Percentiles rank a stretch among this genome's conserved stretches.
Conservation (phyloP, 208 protist genomes). For the Crithidia brevicula region DNA sequence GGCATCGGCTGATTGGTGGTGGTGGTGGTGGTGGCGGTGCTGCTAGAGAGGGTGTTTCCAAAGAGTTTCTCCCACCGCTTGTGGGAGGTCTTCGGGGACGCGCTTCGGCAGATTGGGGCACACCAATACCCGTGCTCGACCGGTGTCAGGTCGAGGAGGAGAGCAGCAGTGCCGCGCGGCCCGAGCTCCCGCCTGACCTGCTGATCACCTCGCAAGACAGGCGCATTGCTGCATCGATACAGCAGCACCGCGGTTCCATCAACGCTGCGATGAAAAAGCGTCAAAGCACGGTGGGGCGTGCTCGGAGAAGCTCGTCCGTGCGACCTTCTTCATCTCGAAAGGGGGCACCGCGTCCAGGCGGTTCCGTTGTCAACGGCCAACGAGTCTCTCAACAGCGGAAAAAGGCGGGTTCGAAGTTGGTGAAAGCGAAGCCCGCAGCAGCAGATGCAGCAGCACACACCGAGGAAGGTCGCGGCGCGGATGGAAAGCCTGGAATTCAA, state of each 20-base stretch:
- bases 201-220: conserved; percentile 26
- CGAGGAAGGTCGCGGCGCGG: conserved; percentile 4
- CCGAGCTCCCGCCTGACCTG: conserved; percentile 25
- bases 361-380: neutral
- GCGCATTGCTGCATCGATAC: conserved; percentile 6
- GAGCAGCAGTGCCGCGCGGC: conserved; percentile 3
- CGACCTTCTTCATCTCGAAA: conserved; percentile 7
- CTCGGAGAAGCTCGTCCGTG: conserved; percentile 14
- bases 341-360: conserved; percentile 6
- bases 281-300: conserved; percentile 16
- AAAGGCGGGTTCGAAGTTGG: neutral
- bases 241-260: conserved; percentile 17
- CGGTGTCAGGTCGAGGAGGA: conserved; percentile 19
- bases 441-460: conserved; percentile 1
- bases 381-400: conserved; percentile 8
- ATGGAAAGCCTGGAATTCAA: neutral
- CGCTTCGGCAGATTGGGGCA: conserved; percentile 20
- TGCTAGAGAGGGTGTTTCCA: neutral
- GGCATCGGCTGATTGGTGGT: conserved; percentile 1
- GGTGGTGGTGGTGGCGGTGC: neutral
- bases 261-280: conserved; percentile 16
- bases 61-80: conserved; percentile 10
- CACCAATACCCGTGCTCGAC: conserved; percentile 20
- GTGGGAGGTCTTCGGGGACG: conserved; percentile 3
- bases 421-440: neutral